phyloP scores from a whole-genome alignment of 108 stramenopile species.

The Cyclotella cryptica region DNA sequence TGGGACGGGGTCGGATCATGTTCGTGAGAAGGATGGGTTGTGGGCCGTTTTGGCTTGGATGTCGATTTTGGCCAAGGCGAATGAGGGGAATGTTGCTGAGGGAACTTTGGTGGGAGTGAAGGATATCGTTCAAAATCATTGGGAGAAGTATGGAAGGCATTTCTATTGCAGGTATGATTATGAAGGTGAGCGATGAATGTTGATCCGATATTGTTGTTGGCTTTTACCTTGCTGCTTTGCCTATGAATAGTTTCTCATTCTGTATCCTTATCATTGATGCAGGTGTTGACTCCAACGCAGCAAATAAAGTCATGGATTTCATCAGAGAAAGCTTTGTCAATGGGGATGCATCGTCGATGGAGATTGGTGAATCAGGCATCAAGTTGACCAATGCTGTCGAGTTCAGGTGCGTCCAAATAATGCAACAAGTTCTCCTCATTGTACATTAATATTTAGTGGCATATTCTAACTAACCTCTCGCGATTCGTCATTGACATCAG shows the following conservation, averaged over 20 bases:
- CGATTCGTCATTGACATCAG: slow-evolving; percentile 26
- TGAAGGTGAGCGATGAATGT: slow-evolving; percentile 78
- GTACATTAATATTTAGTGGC: too few relatives aligned
- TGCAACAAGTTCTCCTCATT: not conserved
- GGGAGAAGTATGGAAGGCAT: slow-evolving; percentile 97
- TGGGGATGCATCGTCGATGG: slow-evolving; percentile 54
- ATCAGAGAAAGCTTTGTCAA: slow-evolving; percentile 72
- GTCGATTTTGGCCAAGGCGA: slow-evolving; percentile 94
- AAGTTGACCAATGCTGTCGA: slow-evolving; percentile 72
- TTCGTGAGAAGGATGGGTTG: slow-evolving; percentile 99
- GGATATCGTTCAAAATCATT: slow-evolving; percentile 93
- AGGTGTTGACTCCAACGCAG: slow-evolving; percentile 87
- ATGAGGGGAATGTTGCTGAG: slow-evolving; percentile 64
- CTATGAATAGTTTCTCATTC: not conserved
- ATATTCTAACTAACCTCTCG: not conserved
- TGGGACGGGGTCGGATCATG: slow-evolving; percentile 98
- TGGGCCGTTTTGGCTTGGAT: slow-evolving; percentile 99
- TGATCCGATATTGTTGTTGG: not conserved
- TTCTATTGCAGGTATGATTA: slow-evolving; percentile 99
- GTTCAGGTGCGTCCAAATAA: slow-evolving; percentile 57
- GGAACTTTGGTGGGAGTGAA: slow-evolving; percentile 81
- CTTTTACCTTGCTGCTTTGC: not conserved
- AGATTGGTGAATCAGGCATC: slow-evolving; percentile 62
- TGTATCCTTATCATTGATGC: not conserved
- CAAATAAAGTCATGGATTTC: slow-evolving; percentile 90